These are phyloP conservation scores for Phaeophleospora eucalypticola DNA, from an alignment of 2,329 filamentous ascomycete genomes.

Conservation along the genomic window DNA sequence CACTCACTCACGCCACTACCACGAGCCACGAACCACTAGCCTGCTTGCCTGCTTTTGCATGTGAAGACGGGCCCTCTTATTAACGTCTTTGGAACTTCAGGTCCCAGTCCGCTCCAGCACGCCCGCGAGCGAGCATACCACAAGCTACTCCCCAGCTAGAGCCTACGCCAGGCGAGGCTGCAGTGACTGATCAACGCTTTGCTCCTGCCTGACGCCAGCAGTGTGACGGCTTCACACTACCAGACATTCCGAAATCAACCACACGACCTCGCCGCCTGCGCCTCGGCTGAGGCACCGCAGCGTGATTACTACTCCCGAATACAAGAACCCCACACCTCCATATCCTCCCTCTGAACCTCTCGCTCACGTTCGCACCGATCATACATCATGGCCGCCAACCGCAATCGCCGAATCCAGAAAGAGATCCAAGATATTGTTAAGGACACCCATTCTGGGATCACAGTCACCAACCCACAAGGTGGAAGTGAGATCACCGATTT, in stretches of 20 bases:
- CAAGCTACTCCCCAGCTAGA: too few species aligned
- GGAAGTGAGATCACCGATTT: conserved; percentile 63
- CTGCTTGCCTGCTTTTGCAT: background rate
- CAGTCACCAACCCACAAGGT: conserved; percentile 44
- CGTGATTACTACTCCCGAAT: background rate
- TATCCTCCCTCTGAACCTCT: background rate
- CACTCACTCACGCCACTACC: background rate
- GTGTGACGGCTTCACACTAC: too few species aligned
- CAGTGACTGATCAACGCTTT: too few species aligned
- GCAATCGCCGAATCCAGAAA: conserved; percentile 62
- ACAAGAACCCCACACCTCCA: background rate
- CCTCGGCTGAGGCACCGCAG: background rate
- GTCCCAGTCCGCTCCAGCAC: too few species aligned
- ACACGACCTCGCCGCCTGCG: background rate
- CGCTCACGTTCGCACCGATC: too few species aligned
- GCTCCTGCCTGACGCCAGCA: background rate
- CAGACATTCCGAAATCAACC: background rate
- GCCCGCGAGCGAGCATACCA: too few species aligned
- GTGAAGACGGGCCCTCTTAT: background rate
- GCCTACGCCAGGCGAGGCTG: too few species aligned
- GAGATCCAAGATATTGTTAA: conserved; percentile 70
- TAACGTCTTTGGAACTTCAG: background rate
- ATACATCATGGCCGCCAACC: conserved; percentile 49
- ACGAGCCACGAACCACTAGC: background rate
- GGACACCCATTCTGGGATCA: conserved; percentile 74